Conservation (phyloP, 2,329 filamentous ascomycete genomes). For the Colletotrichum sp. region DNA sequence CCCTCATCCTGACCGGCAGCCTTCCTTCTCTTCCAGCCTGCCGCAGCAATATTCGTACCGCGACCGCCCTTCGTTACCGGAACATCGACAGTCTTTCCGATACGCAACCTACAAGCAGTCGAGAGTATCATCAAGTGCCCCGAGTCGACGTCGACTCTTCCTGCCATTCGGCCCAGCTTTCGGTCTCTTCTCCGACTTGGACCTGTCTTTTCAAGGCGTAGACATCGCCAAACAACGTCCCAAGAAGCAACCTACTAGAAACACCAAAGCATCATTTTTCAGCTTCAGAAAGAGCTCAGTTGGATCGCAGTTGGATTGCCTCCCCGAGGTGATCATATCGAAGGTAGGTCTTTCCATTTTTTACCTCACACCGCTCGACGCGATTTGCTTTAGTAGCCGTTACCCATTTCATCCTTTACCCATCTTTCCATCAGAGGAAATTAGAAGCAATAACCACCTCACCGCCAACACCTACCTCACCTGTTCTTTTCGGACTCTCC, state of each 20-base stretch:
- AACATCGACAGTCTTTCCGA: not conserved
- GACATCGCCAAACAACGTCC: not conserved
- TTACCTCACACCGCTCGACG: not conserved
- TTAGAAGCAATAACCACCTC: not conserved
- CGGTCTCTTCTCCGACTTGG: not conserved
- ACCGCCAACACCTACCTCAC: not conserved
- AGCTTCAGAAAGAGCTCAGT: not conserved
- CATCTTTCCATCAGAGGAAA: not conserved
- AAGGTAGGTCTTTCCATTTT: not conserved
- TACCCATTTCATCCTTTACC: not conserved
- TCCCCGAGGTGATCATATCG: not conserved
- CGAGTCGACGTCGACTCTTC: not conserved
- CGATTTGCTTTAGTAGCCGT: not conserved
- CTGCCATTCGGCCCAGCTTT: not conserved
- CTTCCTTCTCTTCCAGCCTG: not conserved
- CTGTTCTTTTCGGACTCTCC: not conserved
- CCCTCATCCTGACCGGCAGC: not conserved
- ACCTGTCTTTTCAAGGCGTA: not conserved
- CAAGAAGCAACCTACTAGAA: not conserved
- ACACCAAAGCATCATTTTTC: not conserved
- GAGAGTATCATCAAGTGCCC: not conserved
- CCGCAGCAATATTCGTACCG: not conserved
- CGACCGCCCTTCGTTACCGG: not conserved
- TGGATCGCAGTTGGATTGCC: not conserved
- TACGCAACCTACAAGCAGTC: not conserved